Evolutionary conservation across 257 asterid species (phyloP), one percentile per base, ranked within the genome.

Genomic region (Lantana camara): DNA sequence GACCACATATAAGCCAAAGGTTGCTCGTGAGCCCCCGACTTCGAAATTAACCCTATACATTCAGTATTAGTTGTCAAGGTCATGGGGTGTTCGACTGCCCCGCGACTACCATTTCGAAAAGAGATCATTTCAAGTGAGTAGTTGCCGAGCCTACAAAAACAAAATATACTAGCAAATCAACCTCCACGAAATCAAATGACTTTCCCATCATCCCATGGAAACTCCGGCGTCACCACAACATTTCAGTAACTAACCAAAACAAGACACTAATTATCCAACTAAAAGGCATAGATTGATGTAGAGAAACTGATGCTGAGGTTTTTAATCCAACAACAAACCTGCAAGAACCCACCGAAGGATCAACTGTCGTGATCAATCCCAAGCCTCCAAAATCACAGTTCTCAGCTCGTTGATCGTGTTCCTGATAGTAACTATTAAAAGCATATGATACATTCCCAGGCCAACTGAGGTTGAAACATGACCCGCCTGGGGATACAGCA

Each of bases 361-460:
- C 88, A 21, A 88, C 82, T 0, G 95, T 86, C 5, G 98, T 88
- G 49, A 91, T 84, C 88, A 88, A 79, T 44, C 98, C 98, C 82
- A 88, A 54, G 15, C 98, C 94, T 1, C 79, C 82, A 53, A 88
- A 91, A 29, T 68, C 73, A 50, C 96, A 88, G 29, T 91, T 81
- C 38, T 79, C 80, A 0, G 83, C 85, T 35, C 54, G 79, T 56
- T 91, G 98, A 68, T 83, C 80, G 15, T 83, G 91, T 67, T 82
- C 87, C 67, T 91, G 98, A 72, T 82, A 91, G 66, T 77, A 86
- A 71, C 84, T 84, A 73, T 91, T 91, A 63, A 91, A 86, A 1
- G 91, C 91, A 48, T 84, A 91, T 2, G 98, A 91, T 46, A 91
- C 66, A 51, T 88, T 91, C 7, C 83, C 87, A 5, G 98, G 91